A percentile compares a stretch with the other conserved stretches of the same genome.
These are phyloP conservation scores for Serendipita sp. DNA, from an alignment of 768 basidiomycete genomes.

Conservation along the genomic window DNA sequence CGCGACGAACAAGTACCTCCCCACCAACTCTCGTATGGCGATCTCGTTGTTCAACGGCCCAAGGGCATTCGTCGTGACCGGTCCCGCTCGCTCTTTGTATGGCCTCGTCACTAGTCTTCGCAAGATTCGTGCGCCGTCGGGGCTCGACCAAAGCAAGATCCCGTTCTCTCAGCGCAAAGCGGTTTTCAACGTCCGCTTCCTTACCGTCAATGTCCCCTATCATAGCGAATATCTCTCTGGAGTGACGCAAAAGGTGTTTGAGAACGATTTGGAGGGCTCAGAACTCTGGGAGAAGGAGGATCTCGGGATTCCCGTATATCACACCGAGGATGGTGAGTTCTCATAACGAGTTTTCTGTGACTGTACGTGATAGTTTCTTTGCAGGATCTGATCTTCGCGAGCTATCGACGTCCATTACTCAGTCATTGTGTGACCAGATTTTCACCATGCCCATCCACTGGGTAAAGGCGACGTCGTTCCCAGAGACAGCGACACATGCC, in stretches of 20 bases:
- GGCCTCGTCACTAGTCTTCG: constrained; percentile 84
- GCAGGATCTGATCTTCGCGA: constrained; percentile 73
- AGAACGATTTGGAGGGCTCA: constrained; percentile 59
- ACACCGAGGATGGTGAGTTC: constrained; percentile 78
- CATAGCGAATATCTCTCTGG: constrained; percentile 74
- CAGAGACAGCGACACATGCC: constrained; percentile 79
- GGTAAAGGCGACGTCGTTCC: constrained; percentile 79
- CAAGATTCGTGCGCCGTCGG: constrained; percentile 74
- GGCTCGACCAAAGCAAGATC: constrained; percentile 83
- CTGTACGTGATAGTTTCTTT: not conserved
- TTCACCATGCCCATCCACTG: constrained; percentile 88
- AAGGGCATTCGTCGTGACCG: constrained; percentile 81
- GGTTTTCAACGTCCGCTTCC: constrained; percentile 81
- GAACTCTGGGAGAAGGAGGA: constrained; percentile 61
- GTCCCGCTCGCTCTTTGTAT: constrained; percentile 79
- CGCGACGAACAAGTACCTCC: constrained; percentile 77
- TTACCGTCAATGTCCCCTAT: constrained; percentile 92
- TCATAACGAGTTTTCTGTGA: constrained; percentile 5
- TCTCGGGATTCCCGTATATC: constrained; percentile 69
- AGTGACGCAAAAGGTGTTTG: constrained; percentile 56
- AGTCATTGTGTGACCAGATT: constrained; percentile 83
- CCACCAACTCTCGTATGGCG: constrained; percentile 57
- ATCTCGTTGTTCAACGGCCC: constrained; percentile 91
- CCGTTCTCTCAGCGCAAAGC: constrained; percentile 92
- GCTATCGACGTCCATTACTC: constrained; percentile 55